phyloP scores from a whole-genome alignment of 306 rosid genomes.

The Prunus fruticosa region DNA sequence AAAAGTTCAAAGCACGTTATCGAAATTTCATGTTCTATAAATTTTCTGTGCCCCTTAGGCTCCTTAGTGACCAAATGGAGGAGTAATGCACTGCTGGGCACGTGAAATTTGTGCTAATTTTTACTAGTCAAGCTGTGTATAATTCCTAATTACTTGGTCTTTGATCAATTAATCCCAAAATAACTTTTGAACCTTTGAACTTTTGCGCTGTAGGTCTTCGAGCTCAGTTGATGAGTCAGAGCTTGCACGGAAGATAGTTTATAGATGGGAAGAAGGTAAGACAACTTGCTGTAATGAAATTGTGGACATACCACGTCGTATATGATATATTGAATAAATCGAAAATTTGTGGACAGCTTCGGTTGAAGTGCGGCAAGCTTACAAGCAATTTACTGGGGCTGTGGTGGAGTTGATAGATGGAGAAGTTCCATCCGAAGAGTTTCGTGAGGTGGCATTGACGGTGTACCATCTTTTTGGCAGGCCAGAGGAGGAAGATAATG shows the following conservation, averaged over 20 bases:
- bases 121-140: not conserved
- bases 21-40: not conserved
- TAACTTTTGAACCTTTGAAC: not conserved
- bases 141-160: not conserved
- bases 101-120: not conserved
- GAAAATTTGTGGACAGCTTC: constrained; percentile 38
- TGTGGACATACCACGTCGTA: not conserved
- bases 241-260: constrained; percentile 47
- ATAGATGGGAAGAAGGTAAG: constrained; percentile 53
- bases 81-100: not conserved
- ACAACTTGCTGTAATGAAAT: not conserved
- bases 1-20: not conserved
- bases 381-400: constrained; percentile 72
- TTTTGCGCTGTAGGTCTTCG: constrained; percentile 26
- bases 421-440: constrained; percentile 85
- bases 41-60: not conserved
- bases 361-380: constrained; percentile 41
- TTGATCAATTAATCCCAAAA: not conserved
- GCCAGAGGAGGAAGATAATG: constrained; percentile 27
- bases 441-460: constrained; percentile 60
- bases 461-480: constrained; percentile 37
- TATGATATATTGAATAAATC: not conserved
- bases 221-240: constrained; percentile 45
- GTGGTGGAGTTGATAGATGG: constrained; percentile 78
- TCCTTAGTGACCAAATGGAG: not conserved